Evolutionary conservation across 768 basidiomycete species (phyloP).

Genomic region (Boletus sp.): DNA sequence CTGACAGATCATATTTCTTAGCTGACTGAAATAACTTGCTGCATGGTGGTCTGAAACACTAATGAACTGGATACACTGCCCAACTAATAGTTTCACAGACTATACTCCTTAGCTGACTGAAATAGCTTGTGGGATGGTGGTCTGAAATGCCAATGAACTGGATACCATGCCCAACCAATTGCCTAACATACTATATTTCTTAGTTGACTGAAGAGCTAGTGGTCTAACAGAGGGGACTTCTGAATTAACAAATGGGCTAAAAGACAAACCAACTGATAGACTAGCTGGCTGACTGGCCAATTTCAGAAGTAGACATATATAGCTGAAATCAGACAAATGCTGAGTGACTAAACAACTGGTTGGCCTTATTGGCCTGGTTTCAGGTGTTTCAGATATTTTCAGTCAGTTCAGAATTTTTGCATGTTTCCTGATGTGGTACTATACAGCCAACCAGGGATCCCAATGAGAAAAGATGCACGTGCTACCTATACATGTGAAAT

Average conservation of each 20-base stretch:
- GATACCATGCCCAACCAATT: too few relatives aligned
- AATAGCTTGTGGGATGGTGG: too few relatives aligned
- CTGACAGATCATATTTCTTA: too few relatives aligned
- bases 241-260: background rate
- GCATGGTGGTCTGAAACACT: too few relatives aligned
- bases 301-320: background rate
- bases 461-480: slow-evolving; percentile 44
- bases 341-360: background rate
- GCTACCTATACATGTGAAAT: slow-evolving; percentile 51
- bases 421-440: background rate
- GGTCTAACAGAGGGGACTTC: background rate
- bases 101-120: too few relatives aligned
- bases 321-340: background rate
- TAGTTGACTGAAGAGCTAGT: background rate
- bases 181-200: too few relatives aligned
- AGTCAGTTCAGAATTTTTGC: background rate
- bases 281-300: background rate
- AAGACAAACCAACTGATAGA: background rate
- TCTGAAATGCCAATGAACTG: too few relatives aligned
- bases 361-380: too few relatives aligned
- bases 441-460: slow-evolving; percentile 82
- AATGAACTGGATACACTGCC: too few relatives aligned
- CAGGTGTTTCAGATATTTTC: background rate
- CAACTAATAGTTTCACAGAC: too few relatives aligned
- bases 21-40: too few relatives aligned